Evolutionary conservation across 148 eudicot species (phyloP), one percentile per base, ranked within the genome.

Genomic region (Rhododendron mucronatum): DNA sequence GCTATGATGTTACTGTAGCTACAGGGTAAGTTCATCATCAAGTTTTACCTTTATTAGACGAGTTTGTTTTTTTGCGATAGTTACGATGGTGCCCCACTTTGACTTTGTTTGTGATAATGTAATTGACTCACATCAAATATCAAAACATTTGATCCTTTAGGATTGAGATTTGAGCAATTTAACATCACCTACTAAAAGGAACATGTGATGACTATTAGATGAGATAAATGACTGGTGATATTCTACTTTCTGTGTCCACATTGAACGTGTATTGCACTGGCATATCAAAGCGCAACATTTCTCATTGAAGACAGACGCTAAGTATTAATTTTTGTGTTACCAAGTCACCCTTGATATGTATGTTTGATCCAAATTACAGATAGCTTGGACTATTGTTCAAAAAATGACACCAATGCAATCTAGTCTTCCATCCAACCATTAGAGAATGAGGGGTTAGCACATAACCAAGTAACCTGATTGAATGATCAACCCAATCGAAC

Each of bases 11-110:
- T 23, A 87, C 85, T 53, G 76, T 41, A 30, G 80, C 85, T 44
- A 84, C 84, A 74, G 93, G 94, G 99, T 95, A 90, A 91, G 96
- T 86, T 87, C n/a, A 67, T 26, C 51, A 35, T 13, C 9, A 30
- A 71, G 5, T 44, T 75, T 50, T 35, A 23, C 26, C n/a, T 12
- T 47, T 39, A 57, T 82, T 82, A 2, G 11, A 3, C 20, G 14
- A 63, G 78, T 82, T 33, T 75, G 26, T 48, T 37, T 73, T 59
- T 15, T 13, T 73, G 33, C 53, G 65, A 8, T 30, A 20, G 61
- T 69, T 35, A 15, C 87, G 44, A 23, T 75, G 7, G 21, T 77
- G 44, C 84, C 80, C 39, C 63, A 48, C 5, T 74, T 75, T 41
- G 63, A 28, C 47, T 16, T 63, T 14, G 14, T 45, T 33, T 83